Conservation (phyloP, 1,284 basidiomycete species). For the Mrakiaceae sp. region DNA sequence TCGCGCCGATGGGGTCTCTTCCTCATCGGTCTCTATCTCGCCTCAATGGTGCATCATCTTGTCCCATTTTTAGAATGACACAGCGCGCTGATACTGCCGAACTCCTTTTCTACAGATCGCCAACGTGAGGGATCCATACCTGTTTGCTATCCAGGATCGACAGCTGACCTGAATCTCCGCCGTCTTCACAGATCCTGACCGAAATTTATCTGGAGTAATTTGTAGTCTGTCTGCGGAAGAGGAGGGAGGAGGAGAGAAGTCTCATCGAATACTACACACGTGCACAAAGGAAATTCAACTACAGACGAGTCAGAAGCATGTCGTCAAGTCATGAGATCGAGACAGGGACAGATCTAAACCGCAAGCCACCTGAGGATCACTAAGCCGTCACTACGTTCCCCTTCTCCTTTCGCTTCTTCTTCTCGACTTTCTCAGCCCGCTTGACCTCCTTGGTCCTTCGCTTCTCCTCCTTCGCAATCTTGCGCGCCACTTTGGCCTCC, state of each 20-base stretch:
- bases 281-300: too few relatives aligned
- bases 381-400: neutral
- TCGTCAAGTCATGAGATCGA: too few relatives aligned
- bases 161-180: neutral
- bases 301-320: too few relatives aligned
- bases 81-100: too few relatives aligned
- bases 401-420: conserved; percentile 19
- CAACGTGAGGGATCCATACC: neutral
- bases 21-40: conserved; percentile 10
- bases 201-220: too few relatives aligned
- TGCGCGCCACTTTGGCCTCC: conserved; percentile 1
- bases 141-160: neutral
- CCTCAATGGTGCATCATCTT: conserved; percentile 5
- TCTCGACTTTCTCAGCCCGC: conserved; percentile 9
- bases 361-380: too few relatives aligned
- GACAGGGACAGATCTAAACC: too few relatives aligned
- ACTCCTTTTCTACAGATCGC: too few relatives aligned
- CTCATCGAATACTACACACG: too few relatives aligned
- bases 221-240: too few relatives aligned
- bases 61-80: neutral
- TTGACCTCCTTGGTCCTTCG: conserved; percentile 18
- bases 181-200: neutral
- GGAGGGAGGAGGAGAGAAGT: too few relatives aligned
- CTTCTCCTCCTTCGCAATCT: conserved; percentile 21
- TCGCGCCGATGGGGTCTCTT: conserved; percentile 8